A percentile compares a stretch with the other conserved stretches of the same genome.
Conservation (phyloP, 179 eudicot genomes). For the Beta lomatogona region DNA sequence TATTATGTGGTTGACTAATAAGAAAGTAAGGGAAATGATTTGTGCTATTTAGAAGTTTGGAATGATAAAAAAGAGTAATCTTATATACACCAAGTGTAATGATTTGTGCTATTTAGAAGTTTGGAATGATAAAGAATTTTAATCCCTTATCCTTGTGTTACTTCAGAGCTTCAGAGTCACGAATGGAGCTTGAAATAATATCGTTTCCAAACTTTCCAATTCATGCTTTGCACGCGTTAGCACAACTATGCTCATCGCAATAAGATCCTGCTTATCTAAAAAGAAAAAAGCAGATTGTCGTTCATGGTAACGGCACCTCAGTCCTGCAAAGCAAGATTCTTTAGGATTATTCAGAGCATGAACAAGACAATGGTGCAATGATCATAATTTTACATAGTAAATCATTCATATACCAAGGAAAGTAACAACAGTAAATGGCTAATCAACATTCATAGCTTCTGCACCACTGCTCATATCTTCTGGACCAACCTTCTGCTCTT, state of each 20-base stretch:
- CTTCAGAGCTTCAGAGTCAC: background rate
- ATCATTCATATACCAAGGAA: background rate
- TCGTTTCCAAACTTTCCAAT: background rate
- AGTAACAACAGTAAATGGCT: conserved; percentile 18
- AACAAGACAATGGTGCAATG: too few species aligned
- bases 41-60: too few species aligned
- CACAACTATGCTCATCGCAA: background rate
- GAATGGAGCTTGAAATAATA: background rate
- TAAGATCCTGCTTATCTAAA: background rate
- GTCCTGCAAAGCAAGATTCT: background rate
- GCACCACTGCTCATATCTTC: conserved; percentile 59
- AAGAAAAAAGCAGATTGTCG: too few species aligned
- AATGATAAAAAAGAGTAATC: background rate
- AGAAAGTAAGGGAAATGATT: background rate
- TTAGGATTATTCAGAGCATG: background rate
- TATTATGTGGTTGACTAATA: background rate
- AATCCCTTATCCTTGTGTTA: background rate
- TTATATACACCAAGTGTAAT: too few species aligned
- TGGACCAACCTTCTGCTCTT: conserved; percentile 60
- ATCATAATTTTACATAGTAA: background rate
- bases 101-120: too few species aligned
- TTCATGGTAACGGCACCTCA: background rate
- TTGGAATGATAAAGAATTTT: too few species aligned
- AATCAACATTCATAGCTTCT: conserved; percentile 85
- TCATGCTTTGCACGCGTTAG: background rate